A percentile compares a stretch with the other conserved stretches of the same genome.
These are phyloP conservation scores for Helminthosporium solani DNA, from an alignment of 2,329 filamentous ascomycete species.

Conservation along the genomic window DNA sequence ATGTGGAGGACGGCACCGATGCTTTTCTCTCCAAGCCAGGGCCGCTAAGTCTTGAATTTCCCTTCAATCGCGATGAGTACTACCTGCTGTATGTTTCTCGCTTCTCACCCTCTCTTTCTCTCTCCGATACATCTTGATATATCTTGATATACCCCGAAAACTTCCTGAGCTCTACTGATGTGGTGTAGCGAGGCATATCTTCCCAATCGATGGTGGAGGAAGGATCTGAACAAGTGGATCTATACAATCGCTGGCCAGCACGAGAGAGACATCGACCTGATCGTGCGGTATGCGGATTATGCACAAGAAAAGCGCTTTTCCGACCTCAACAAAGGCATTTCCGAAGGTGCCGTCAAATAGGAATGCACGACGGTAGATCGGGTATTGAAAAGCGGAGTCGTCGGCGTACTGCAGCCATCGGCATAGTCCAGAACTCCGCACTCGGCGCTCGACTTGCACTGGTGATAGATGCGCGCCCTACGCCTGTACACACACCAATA, in stretches of 20 bases:
- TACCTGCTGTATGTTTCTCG: constrained; percentile 53
- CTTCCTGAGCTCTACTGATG: constrained; percentile 9
- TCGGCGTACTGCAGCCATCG: too few species aligned
- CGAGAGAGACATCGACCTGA: constrained; percentile 42
- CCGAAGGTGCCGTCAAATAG: too few species aligned
- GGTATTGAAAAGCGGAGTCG: too few species aligned
- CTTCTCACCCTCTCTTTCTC: background rate
- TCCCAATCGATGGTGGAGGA: constrained; percentile 57
- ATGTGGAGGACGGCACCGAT: constrained; percentile 52
- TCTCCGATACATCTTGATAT: background rate
- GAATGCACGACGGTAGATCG: too few species aligned
- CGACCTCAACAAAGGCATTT: background rate
- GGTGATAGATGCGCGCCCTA: too few species aligned
- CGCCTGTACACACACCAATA: too few species aligned
- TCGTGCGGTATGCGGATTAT: constrained; percentile 19
- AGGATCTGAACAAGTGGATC: constrained; percentile 49
- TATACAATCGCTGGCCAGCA: constrained; percentile 48
- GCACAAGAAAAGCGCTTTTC: background rate
- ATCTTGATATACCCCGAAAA: too few species aligned
- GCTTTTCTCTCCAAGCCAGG: constrained; percentile 54
- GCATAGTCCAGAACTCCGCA: too few species aligned
- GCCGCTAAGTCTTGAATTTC: constrained; percentile 54
- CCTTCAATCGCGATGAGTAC: constrained; percentile 59
- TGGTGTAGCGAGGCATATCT: constrained; percentile 51
- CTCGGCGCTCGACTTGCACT: too few species aligned